Base-by-base conservation (phyloP, 1,284 basidiomycete genomes). In the Pterula multifida region DNA sequence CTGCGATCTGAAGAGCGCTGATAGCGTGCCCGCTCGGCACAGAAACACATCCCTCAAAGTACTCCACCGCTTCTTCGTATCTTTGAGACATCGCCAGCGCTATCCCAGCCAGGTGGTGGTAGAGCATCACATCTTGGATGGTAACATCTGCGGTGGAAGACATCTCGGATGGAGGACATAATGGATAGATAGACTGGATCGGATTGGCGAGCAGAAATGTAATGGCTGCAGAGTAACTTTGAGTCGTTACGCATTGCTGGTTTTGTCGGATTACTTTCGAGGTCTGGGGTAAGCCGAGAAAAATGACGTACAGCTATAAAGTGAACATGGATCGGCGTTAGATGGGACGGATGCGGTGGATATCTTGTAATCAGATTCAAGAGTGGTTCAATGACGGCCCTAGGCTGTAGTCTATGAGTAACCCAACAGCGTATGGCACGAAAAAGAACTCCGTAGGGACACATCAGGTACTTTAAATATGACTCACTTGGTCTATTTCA, bases 51-150 rank as follows among this genome's bases (percentile, higher is more conserved):
- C 39, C 39, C 39, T 42, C 39, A 22, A 42, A 42, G 19, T 42
- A 42, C 17, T 42, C 39, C 17, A 19, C 39, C 17, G 39, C 39
- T 17, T 42, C 39, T 42, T 42, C 19, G 17, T 42, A 42, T 4
- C 19, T 6, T 4, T 22, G 9, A 4, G 13, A 6, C 39, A 42
- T 42, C 13, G 39, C 39, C 4, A 42, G 39, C 4, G 39, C 39
- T n/a, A 42, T 42, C 9, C 39, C 39, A 17, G 9, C 39, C 9
- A 42, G 39, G 17, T 42, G 19, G 39, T 42, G 39, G 19, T 42
- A 42, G n/a, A 42, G 39, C 39, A 42, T 42, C n/a, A 42, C 39
- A 42, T 42, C 39, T 19, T 42, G 39, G 6, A 42, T 42, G 4
- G 39, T 9, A 9, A 42, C 39, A 22, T 42, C 39, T 9, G 17